Conservation (phyloP, 1,284 basidiomycete genomes). For the Leccinum solheimii region DNA sequence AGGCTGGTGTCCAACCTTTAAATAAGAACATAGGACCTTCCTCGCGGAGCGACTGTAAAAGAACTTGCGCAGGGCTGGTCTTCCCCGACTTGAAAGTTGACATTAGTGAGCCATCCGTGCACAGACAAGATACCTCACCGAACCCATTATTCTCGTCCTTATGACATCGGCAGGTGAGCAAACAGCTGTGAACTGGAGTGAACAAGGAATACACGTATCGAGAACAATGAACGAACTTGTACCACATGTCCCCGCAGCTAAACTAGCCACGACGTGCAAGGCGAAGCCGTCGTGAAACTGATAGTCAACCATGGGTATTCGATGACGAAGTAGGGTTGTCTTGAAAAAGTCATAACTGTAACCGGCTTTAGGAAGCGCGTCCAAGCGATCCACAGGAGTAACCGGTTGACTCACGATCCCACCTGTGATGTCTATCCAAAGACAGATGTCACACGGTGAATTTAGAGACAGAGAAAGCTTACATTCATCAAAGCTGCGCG, state of each 20-base stretch:
- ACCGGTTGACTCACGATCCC: constrained; percentile 66
- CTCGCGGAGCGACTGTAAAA: constrained; percentile 57
- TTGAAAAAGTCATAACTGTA: constrained; percentile 89
- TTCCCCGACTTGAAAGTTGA: constrained; percentile 47
- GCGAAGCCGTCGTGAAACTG: constrained; percentile 69
- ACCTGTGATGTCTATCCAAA: constrained; percentile 72
- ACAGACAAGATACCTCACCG: constrained; percentile 43
- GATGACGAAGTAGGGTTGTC: constrained; percentile 54
- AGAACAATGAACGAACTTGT: constrained; percentile 66
- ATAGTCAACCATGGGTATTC: constrained; percentile 59
- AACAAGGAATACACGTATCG: constrained; percentile 1
- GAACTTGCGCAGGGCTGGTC: constrained; percentile 48
- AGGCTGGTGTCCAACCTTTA: constrained; percentile 87
- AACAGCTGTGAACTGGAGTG: constrained; percentile 53
- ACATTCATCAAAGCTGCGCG: constrained; percentile 90
- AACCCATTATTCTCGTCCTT: constrained; percentile 75
- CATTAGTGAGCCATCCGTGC: not conserved
- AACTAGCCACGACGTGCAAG: constrained; percentile 65
- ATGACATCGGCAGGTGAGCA: constrained; percentile 90
- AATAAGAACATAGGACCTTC: constrained; percentile 86
- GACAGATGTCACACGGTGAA: constrained; percentile 10
- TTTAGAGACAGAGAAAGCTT: constrained; percentile 9
- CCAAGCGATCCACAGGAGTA: not conserved
- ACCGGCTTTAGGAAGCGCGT: constrained; percentile 7
- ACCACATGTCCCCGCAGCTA: constrained; percentile 80